Conservation (phyloP, 257 asterid genomes). For the Verbascum thapsus region DNA sequence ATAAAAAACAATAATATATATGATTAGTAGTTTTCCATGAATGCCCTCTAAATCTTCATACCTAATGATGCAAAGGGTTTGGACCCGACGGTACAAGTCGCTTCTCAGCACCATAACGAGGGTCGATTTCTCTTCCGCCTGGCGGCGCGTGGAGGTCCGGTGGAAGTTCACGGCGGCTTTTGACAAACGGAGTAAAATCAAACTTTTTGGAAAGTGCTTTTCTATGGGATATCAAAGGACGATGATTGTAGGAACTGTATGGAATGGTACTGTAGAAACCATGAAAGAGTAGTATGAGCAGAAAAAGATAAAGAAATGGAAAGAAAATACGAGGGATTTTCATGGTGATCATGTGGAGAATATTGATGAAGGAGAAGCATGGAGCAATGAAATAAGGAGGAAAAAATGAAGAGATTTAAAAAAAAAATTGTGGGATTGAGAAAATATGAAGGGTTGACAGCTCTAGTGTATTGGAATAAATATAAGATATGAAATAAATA, state of each 20-base stretch:
- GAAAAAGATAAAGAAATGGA: conserved; percentile 44
- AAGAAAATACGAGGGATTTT: conserved; percentile 44
- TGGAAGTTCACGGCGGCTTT: conserved; percentile 20
- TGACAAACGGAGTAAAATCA: conserved; percentile 64
- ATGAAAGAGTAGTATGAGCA: conserved; percentile 50
- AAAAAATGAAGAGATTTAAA: conserved; percentile 23
- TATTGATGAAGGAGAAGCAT: conserved; percentile 55
- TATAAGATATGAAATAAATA: too few species aligned
- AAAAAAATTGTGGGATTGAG: too few species aligned
- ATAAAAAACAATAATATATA: conserved; percentile 32
- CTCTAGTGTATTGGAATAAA: too few species aligned
- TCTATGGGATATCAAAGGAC: conserved; percentile 39
- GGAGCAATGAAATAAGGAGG: conserved; percentile 50
- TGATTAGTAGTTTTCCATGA: too few species aligned
- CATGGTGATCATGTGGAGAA: conserved; percentile 45
- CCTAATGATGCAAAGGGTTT: conserved; percentile 78
- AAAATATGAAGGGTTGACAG: too few species aligned
- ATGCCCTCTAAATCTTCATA: background rate
- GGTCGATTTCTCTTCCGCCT: conserved; percentile 51
- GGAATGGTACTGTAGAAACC: conserved; percentile 29
- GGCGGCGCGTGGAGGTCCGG: conserved; percentile 7
- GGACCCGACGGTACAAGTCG: conserved; percentile 87
- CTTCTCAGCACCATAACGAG: conserved; percentile 70
- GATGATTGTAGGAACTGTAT: background rate
- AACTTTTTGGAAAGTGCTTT: conserved; percentile 49